Base-by-base conservation (phyloP, 1,284 basidiomycete species). In the Apiotrichum sp. region DNA sequence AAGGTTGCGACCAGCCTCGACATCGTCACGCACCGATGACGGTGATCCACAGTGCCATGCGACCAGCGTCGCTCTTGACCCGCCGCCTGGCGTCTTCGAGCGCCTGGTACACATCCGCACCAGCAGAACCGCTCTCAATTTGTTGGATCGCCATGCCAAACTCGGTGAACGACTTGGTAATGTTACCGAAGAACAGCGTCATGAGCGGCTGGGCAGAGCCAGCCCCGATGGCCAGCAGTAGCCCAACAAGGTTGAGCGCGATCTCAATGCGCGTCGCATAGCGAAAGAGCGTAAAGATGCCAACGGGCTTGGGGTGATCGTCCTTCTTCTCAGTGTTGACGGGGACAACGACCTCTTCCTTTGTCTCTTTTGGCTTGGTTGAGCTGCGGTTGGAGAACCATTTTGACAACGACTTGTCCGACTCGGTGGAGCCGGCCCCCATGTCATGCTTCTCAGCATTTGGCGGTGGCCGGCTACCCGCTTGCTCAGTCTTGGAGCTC, bases 131-230 rank as follows among this genome's bases (percentile, higher is more conserved):
- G n/a, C 14, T 10, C 8, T 11, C 11, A 32, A 50, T 50, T 16
- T 11, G 3, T 4, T 39, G 5, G 16, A 31, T 29, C 6, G 22
- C 22, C 1, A 11, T 34, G 3, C 49, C 49, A n/a, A 32, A 50
- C 32, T 42, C 29, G 39, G 70, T 77, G 62, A 78, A 77, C 5
- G 67, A 60, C 4, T 67, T 70, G 13, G 75, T 74, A 2, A 77
- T 62, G 52, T 68, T 67, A 56, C 74, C 74, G 54, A 77, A 77
- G 58, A 77, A 75, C n/a, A 76, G 62, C 3, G 72, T 73, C 73
- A 76, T 75, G 44, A 75, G 62, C 3, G 71, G 70, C 55, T 75
- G 73, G 22, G 72, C 62, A 0, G 73, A 71, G 40, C 76, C 74
- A 14, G 73, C 69, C 4, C 63, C 65, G 32, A 64, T 63, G 2